Conservation (phyloP, 352 stramenopile genomes). For the Pythium oligandrum region DNA sequence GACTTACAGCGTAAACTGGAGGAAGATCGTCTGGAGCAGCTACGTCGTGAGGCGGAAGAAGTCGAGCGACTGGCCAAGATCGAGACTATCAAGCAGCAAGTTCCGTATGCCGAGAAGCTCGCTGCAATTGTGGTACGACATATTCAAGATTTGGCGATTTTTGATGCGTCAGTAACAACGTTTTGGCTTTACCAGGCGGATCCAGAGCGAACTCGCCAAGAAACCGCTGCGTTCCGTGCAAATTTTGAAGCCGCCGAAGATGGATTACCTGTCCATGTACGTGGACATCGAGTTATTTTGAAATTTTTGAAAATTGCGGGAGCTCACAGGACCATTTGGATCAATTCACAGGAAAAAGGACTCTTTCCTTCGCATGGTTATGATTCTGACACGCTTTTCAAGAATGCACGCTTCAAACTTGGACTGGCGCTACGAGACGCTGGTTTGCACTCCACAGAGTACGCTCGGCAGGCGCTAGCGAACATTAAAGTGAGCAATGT, state of each 20-base stretch:
- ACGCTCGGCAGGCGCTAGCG: slow-evolving; percentile 55
- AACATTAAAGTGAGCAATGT: slow-evolving; percentile 69
- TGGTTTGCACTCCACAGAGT: slow-evolving; percentile 58
- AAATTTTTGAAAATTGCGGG: not conserved
- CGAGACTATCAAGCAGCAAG: slow-evolving; percentile 57
- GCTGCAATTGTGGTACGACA: slow-evolving; percentile 44
- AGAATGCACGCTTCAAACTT: slow-evolving; percentile 78
- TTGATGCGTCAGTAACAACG: not conserved
- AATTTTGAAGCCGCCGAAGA: slow-evolving; percentile 65
- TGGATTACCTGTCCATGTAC: slow-evolving; percentile 42
- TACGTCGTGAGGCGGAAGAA: slow-evolving; percentile 23
- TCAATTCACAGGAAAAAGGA: slow-evolving; percentile 49
- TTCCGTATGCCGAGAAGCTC: slow-evolving; percentile 63
- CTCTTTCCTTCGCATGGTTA: slow-evolving; percentile 73
- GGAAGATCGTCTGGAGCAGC: slow-evolving; percentile 28
- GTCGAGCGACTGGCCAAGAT: slow-evolving; percentile 36
- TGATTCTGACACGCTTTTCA: slow-evolving; percentile 72
- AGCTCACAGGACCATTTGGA: too few species aligned
- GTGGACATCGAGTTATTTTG: not conserved
- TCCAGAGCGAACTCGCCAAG: slow-evolving; percentile 56
- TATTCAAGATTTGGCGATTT: not conserved
- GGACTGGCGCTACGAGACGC: slow-evolving; percentile 67
- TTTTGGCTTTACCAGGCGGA: slow-evolving; percentile 33
- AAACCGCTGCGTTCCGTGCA: slow-evolving; percentile 60
- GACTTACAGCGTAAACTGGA: slow-evolving; percentile 45